phyloP scores from a whole-genome alignment of 1,284 basidiomycete genomes.

The Sporisorium exsertum region DNA sequence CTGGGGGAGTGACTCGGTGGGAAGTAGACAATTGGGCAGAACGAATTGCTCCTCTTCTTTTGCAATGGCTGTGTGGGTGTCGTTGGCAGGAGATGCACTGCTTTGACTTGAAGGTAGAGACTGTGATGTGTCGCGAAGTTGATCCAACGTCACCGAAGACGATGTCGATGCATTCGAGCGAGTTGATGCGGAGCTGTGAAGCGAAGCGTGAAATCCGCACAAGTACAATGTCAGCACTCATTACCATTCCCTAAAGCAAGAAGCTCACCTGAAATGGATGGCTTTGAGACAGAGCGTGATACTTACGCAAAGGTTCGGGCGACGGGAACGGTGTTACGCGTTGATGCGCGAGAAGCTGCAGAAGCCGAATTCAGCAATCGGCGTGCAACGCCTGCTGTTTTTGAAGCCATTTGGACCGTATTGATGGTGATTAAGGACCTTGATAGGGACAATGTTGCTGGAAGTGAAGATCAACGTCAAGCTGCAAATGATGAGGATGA shows the following conservation, averaged over 20 bases:
- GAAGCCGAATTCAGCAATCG: slow-evolving; percentile 16
- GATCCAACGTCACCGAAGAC: slow-evolving; percentile 36
- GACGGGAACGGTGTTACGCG: slow-evolving; percentile 9
- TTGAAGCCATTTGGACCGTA: slow-evolving; percentile 19
- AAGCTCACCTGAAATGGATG: neutral
- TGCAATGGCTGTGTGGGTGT: neutral
- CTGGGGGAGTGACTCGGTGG: slow-evolving; percentile 37
- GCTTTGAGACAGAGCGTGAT: neutral
- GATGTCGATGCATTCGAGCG: slow-evolving; percentile 36
- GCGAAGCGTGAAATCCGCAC: neutral
- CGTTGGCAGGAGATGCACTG: neutral
- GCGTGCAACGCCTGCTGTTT: slow-evolving; percentile 19
- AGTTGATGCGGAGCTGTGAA: slow-evolving; percentile 21
- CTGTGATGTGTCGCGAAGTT: slow-evolving; percentile 14
- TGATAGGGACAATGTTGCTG: neutral
- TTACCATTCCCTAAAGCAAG: too few relatives aligned
- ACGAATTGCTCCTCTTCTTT: slow-evolving; percentile 41
- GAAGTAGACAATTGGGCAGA: slow-evolving; percentile 39
- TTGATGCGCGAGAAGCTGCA: slow-evolving; percentile 16
- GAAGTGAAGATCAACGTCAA: neutral
- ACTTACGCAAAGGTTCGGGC: slow-evolving; percentile 33
- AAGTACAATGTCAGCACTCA: neutral
- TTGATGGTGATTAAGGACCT: neutral
- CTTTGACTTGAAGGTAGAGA: neutral
- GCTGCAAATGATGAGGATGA: slow-evolving; percentile 3